Evolutionary conservation across 192 early-diverging fungal species (phyloP).

Genomic region (Podila epigama): DNA sequence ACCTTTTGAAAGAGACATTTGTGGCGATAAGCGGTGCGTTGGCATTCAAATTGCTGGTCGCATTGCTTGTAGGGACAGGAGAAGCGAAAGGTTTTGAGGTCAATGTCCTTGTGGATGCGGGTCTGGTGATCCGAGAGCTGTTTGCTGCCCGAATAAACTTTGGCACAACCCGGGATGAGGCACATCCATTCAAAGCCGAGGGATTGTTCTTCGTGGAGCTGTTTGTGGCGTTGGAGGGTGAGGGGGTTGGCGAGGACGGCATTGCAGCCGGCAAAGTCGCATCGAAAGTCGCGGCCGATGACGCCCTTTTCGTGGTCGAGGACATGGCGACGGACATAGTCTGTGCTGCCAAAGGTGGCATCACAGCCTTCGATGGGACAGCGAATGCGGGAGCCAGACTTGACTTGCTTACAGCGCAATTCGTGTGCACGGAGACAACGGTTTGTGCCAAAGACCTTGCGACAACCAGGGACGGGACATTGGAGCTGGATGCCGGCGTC

Average conservation of each 20-base stretch:
- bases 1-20: constrained; percentile 5
- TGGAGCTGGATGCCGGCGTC: neutral
- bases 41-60: neutral
- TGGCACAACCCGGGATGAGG: neutral
- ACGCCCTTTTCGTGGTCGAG: constrained; percentile 10
- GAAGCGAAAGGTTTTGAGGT: neutral
- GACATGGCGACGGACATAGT: constrained; percentile 9
- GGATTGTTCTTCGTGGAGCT: constrained; percentile 6
- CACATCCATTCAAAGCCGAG: constrained; percentile 8
- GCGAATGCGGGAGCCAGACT: constrained; percentile 2
- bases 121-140: constrained; percentile 6
- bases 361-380: constrained; percentile 5
- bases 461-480: neutral
- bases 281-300: neutral
- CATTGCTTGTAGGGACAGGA: constrained; percentile 4
- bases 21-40: constrained; percentile 1
- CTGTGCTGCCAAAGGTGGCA: constrained; percentile 1
- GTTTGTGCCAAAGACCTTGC: constrained; percentile 1
- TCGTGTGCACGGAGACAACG: constrained; percentile 7
- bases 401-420: constrained; percentile 11
- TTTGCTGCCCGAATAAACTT: constrained; percentile 4
- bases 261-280: neutral
- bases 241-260: constrained; percentile 1
- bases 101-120: constrained; percentile 1
- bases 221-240: constrained; percentile 6